Evolutionary conservation across 192 early-diverging fungal genomes (phyloP), one percentile per base, ranked within the genome.

Genomic region (Linderina pennispora): DNA sequence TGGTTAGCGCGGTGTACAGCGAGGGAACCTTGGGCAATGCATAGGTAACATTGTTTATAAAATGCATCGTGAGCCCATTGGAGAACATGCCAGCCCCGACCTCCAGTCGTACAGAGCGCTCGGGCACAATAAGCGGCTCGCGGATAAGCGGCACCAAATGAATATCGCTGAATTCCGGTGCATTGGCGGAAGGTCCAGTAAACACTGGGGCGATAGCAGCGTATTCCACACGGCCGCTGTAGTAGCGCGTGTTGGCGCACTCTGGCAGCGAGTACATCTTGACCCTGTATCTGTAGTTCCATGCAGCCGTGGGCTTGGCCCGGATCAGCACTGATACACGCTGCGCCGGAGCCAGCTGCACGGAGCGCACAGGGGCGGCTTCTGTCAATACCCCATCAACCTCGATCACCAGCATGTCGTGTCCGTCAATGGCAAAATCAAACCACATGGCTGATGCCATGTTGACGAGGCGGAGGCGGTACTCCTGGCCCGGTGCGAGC

Each of bases 391-490:
- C 70, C 36, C 84, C 84, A 25, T 86, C 84, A 31, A 77, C 66
- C 61, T 89, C 87, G 48, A 90, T 80, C 18, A 88, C 62, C 37
- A 61, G 55, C 49, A 88, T 62, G 11, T 72, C 58, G 62, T 88
- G 88, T 20, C 75, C 77, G 54, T 83, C 84, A 43, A 90, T 79
- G 38, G 65, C 67, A 45, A 90, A 65, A 43, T 71, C 56, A 63
- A 77, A 90, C 45, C 71, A 77, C n/a, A 72, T 58, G 40, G 84
- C 58, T 11, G 80, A 79, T 22, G 75, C 71, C 66, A 80, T 83
- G 62, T 79, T 82, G 51, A 90, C 75, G 38, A 90, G 34, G n/a
- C 88, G 81, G 52, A 90, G 53, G 51, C 84, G 80, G 59, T 87
- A 87, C n/a, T 72, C 83, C 65, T 84, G 87, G 37, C 81, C 82